Base-by-base conservation (phyloP, 805 yeast genomes). In the Priceomyces carsonii region DNA sequence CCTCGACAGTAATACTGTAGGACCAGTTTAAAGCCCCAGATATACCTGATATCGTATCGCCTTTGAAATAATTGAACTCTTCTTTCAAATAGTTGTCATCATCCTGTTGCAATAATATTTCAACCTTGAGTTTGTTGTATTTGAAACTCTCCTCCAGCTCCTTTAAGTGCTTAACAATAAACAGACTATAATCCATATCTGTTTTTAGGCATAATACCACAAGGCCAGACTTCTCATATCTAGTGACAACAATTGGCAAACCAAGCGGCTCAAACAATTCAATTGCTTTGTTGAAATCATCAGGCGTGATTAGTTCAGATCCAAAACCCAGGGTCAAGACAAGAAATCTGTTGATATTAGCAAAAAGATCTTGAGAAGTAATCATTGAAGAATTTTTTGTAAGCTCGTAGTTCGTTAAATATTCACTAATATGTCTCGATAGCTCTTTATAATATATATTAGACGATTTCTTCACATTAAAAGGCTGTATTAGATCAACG, bases 401-500 rank as follows among this genome's bases (percentile, higher is more conserved):
- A 28, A 68, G 50, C 35, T 53, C 59, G 28, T 42, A 50, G 24
- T 42, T 59, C 5, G 51, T 50, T 42, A 85, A 63, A 55, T 79
- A 89, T 47, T 85, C 95, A 26, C 87, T 80, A 3, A 91, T 53
- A 50, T 87, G 90, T 35, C 95, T 71, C 0, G 96, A 77, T 12
- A 88, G 62, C 49, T 88, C 96, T 39, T 79, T 77, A 18, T 74
- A 60, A 40, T 73, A 76, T n/a, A 71, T 47, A 9, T 51, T 38
- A 5, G 69, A 60, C 2, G 43, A 48, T 38, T 58, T 63, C 42
- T 57, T 43, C 54, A 64, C 63, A 39, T 61, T 46, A 44, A 75
- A 48, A 35, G 67, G 58, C 32, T 66, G 62, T 2, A 61, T 47
- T 24, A 40, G 20, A 3, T 39, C 16, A 8, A 24, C 20, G 22